Percentiles rank a stretch among this genome's conserved stretches.
These are phyloP conservation scores for Zygoascus biomembranicola DNA, from an alignment of 805 yeast species.

Conservation along the genomic window DNA sequence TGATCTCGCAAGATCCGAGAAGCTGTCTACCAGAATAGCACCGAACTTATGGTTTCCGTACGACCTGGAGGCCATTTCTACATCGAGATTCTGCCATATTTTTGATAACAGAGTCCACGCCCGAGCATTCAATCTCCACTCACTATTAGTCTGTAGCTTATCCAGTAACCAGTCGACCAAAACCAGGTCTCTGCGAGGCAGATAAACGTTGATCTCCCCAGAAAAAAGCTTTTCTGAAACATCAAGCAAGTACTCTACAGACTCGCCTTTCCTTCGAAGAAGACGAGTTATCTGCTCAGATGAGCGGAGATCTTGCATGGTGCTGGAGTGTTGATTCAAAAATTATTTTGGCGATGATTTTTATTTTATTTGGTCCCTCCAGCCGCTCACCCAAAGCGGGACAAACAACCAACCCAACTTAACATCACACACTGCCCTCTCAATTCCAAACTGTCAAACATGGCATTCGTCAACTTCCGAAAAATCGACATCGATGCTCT, in stretches of 20 bases:
- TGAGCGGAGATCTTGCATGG: constrained; percentile 22
- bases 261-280: constrained; percentile 21
- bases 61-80: not conserved
- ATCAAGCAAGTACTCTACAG: constrained; percentile 14
- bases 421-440: not conserved
- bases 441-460: not conserved
- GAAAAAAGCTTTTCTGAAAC: constrained; percentile 18
- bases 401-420: not conserved
- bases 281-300: constrained; percentile 26
- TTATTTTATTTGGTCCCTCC: not conserved
- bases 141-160: constrained; percentile 16
- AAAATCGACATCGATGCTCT: constrained; percentile 88
- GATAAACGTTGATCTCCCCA: constrained; percentile 15
- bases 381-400: not conserved
- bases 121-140: constrained; percentile 6
- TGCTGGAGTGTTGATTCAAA: not conserved
- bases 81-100: constrained; percentile 6
- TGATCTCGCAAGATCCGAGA: constrained; percentile 1
- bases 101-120: constrained; percentile 14
- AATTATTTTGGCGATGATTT: not conserved
- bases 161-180: constrained; percentile 31
- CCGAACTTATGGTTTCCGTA: constrained; percentile 6
- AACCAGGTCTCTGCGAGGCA: constrained; percentile 28
- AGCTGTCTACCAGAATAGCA: constrained; percentile 1
- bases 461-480: constrained; percentile 34